Percentiles rank a stretch among this genome's conserved stretches.
Evolutionary conservation across 805 yeast species (phyloP).

Genomic region (Lipomyces yamadae): DNA sequence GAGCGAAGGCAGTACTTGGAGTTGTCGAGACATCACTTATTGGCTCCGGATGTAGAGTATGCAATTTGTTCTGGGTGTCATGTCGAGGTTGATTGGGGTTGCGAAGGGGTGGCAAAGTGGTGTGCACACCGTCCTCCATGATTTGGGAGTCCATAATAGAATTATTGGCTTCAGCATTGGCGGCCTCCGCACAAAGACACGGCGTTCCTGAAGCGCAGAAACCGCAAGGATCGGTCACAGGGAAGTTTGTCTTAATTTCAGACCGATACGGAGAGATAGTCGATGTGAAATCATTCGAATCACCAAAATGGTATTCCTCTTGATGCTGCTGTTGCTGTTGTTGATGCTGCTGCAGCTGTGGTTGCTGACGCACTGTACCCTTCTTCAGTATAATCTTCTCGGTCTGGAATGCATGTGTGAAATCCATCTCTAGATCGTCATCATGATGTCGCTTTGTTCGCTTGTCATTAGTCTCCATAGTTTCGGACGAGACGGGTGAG

Average conservation of each 20-base stretch:
- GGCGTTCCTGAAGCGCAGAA: constrained; percentile 92
- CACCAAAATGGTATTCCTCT: constrained; percentile 3
- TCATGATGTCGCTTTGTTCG: constrained; percentile 17
- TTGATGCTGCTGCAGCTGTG: constrained; percentile 12
- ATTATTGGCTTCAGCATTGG: constrained; percentile 45
- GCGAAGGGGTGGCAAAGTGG: constrained; percentile 34
- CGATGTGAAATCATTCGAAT: constrained; percentile 12
- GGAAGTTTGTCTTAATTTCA: constrained; percentile 59
- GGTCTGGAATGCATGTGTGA: constrained; percentile 35
- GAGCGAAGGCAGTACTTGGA: constrained; percentile 49
- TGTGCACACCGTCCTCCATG: constrained; percentile 23
- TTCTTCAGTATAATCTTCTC: constrained; percentile 18
- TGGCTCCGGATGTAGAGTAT: constrained; percentile 69
- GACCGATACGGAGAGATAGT: constrained; percentile 22
- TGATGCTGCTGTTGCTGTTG: constrained; percentile 2
- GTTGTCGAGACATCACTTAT: constrained; percentile 35
- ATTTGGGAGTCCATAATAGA: constrained; percentile 25
- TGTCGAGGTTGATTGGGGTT: constrained; percentile 32
- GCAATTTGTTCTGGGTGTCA: constrained; percentile 50
- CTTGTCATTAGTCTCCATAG: constrained; percentile 4
- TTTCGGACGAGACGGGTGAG: background rate
- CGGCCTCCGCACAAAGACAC: constrained; percentile 86
- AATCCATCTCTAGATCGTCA: constrained; percentile 35
- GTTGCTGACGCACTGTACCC: background rate
- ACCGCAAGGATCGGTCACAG: constrained; percentile 79